Percentiles rank a stretch among this genome's conserved stretches.
Conservation (phyloP, 768 basidiomycete genomes). For the Kwoniella sp. region DNA sequence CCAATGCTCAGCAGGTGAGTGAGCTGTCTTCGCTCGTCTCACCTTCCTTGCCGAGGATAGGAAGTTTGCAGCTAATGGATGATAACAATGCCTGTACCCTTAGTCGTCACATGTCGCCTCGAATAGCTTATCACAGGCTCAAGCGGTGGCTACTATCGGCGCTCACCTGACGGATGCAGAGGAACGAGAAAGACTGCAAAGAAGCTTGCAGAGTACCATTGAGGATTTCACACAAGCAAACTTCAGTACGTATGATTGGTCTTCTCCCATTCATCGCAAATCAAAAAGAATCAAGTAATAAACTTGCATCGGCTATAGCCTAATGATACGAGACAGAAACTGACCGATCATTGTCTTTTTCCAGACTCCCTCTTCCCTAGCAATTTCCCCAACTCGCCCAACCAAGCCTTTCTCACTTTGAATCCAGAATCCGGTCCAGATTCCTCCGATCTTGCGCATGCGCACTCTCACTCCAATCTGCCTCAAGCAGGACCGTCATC, state of each 20-base stretch:
- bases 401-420: slow-evolving; percentile 11
- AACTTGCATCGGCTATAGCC: neutral
- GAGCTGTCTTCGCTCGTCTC: too few species aligned
- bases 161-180: slow-evolving; percentile 36
- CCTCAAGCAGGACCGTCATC: slow-evolving; percentile 13
- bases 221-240: slow-evolving; percentile 33
- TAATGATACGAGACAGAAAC: neutral
- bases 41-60: neutral
- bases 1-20: slow-evolving; percentile 47
- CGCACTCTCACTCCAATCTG: too few species aligned
- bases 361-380: slow-evolving; percentile 29
- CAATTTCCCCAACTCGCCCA: slow-evolving; percentile 14
- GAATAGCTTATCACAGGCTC: slow-evolving; percentile 25
- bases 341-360: neutral
- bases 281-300: too few species aligned
- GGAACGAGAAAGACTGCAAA: slow-evolving; percentile 34
- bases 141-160: slow-evolving; percentile 32
- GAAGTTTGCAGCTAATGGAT: too few species aligned
- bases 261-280: neutral
- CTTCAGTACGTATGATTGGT: slow-evolving; percentile 12
- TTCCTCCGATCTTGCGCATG: neutral
- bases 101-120: slow-evolving; percentile 16
- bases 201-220: slow-evolving; percentile 32
- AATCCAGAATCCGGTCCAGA: slow-evolving; percentile 2
- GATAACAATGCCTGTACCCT: too few species aligned